Evolutionary conservation across 306 rosid genomes (phyloP), one percentile per base, ranked within the genome.

Genomic region (Cucumis cinereus): DNA sequence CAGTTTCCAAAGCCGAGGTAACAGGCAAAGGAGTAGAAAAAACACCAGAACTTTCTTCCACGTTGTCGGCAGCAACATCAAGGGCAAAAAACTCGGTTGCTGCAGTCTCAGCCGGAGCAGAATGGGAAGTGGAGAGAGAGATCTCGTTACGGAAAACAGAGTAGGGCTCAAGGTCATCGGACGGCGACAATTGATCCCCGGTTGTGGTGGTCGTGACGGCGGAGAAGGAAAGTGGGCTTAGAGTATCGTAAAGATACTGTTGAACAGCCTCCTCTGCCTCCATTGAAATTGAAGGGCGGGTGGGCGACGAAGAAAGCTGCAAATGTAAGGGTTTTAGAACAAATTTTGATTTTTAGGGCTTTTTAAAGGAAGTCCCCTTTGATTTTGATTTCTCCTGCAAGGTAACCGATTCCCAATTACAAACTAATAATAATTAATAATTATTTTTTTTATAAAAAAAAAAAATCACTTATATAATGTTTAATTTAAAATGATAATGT

Each of bases 61-160:
- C 26, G 49, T 60, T 75, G 17, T 88, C 92, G n/a, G 63, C 79
- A 33, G 72, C 71, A 3, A 90, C 89, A 20, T 91, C 92, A 5
- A 94, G 96, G 61, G 95, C 88, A 82, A 94, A 90, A 87, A 85
- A 94, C 79, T 90, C 93, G 1, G 75, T 38, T 7, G 95, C 85
- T 20, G 84, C 54, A 15, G 81, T 64, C 9, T 60, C 81, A 8
- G 77, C 62, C 3, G 85, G 77, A 47, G 88, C 57, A 75, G 59
- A 62, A 26, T 77, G 84, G 50, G 79, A 77, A 5, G 90, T 80
- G 41, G 88, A 43, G 24, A 91, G 84, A 24, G 96, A 80, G 7
- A 94, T 89, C 69, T 90, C 87, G 78, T 84, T 92, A 57, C 97
- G 91, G 86, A 85, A 89, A 23, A 94, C 95, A 33, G 90, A 73